Conservation (phyloP, 768 basidiomycete genomes). For the Tricholoma saponaceum region DNA sequence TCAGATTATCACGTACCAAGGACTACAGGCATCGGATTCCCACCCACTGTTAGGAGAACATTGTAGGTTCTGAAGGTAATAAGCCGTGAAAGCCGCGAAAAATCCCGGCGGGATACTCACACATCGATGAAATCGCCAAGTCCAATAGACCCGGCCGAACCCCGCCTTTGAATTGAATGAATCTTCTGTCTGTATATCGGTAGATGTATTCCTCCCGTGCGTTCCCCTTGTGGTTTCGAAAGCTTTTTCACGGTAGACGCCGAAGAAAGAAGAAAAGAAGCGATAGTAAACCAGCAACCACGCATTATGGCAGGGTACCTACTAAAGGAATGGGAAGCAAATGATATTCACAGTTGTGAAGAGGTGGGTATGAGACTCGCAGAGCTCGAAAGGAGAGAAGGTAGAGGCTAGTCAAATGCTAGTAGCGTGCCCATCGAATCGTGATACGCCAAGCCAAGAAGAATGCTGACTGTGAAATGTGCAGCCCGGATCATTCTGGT, state of each 20-base stretch:
- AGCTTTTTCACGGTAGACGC: not conserved
- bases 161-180: slow-evolving; percentile 20
- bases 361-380: not conserved
- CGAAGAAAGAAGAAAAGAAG: slow-evolving; percentile 3
- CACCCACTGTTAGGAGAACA: slow-evolving; percentile 55
- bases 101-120: slow-evolving; percentile 32
- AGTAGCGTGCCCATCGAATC: not conserved
- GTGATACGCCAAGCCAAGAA: not conserved
- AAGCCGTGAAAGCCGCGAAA: not conserved
- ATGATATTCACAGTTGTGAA: not conserved
- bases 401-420: not conserved
- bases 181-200: slow-evolving; percentile 28
- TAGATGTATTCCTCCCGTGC: slow-evolving; percentile 28
- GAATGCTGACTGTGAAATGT: not conserved
- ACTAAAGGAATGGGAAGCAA: not conserved
- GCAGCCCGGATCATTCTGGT: not conserved
- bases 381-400: not conserved
- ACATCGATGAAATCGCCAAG: slow-evolving; percentile 61
- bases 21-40: slow-evolving; percentile 47
- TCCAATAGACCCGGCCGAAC: slow-evolving; percentile 38
- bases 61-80: slow-evolving; percentile 51
- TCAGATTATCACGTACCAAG: slow-evolving; percentile 41
- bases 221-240: not conserved
- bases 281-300: slow-evolving; percentile 2
- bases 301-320: slow-evolving; percentile 6